Evolutionary conservation across 345 rosid genomes (phyloP), one percentile per base, ranked within the genome.

Genomic region (Linum usitatissimum): DNA sequence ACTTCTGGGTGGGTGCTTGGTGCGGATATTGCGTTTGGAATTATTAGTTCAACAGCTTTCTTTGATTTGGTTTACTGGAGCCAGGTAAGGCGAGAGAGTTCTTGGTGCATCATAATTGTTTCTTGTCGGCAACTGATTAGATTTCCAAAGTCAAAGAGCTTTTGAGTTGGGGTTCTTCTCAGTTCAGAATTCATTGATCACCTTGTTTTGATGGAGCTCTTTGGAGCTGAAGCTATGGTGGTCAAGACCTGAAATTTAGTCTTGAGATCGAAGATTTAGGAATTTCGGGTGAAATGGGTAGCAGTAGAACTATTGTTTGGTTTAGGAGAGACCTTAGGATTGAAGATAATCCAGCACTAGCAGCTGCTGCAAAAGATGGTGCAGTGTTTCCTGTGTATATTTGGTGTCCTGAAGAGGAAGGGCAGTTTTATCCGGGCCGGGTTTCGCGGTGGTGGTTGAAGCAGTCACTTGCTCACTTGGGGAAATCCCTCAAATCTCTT

Each of bases 401-500:
- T 70, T 92, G 98, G 96, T 88, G 96, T 64, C 98, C 98, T 57
- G 73, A 80, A 66, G 96, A 86, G 69, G 96, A 92, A 76, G 93
- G 83, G 30, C 92, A 88, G 48, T 92, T 89, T 77, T 87, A 81
- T 72, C 93, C 95, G 0, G 96, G 96, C 57, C 90, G 98, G 30
- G 95, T 86, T 42, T 92, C 98, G 0, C 77, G 96, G 76, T 91
- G 96, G 98, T 91, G 98, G 98, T 80, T 92, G 76, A 88, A 92
- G 81, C 91, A 85, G 76, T 88, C 98, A 54, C 85, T 86, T 34
- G 18, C 68, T 57, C 90, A 81, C 71, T 78, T 88, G 75, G 67
- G 72, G 57, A 83, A 81, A 56, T 85, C 98, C 8, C 72, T 88
- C 68, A 80, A 80, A 63, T 79, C 96, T 64, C 81, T 91, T 57